These are phyloP conservation scores for Tolypocladium tropicale DNA, from an alignment of 2,329 filamentous ascomycete genomes.

Conservation along the genomic window DNA sequence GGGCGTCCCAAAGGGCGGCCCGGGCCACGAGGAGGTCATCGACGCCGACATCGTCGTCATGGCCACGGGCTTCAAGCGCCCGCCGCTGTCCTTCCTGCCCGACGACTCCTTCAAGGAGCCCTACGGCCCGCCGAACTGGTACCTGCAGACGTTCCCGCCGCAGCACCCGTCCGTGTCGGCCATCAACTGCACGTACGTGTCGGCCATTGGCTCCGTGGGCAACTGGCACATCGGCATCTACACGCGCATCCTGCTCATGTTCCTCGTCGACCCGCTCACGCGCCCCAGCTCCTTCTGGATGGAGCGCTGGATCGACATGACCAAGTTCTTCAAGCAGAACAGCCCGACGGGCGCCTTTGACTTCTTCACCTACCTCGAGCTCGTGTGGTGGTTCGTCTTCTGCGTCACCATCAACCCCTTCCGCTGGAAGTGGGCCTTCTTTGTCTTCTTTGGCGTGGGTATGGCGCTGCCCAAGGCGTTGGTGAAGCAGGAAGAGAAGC, in stretches of 20 bases:
- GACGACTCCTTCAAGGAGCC: slow-evolving; percentile 61
- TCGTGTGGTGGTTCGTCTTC: slow-evolving; percentile 79
- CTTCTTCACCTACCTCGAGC: slow-evolving; percentile 80
- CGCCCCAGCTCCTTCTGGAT: slow-evolving; percentile 65
- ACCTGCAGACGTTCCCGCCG: slow-evolving; percentile 77
- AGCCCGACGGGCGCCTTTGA: slow-evolving; percentile 72
- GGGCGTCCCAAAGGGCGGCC: slow-evolving; percentile 67
- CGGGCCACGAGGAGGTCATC: slow-evolving; percentile 55
- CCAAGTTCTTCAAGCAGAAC: slow-evolving; percentile 55
- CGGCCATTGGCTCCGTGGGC: slow-evolving; percentile 71
- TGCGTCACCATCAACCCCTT: slow-evolving; percentile 74
- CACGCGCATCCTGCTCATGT: slow-evolving; percentile 78
- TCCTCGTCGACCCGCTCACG: slow-evolving; percentile 67
- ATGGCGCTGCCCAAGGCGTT: slow-evolving; percentile 54
- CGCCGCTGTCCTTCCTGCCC: slow-evolving; percentile 63
- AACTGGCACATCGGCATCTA: slow-evolving; percentile 90
- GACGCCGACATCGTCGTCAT: slow-evolving; percentile 70
- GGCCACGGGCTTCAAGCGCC: slow-evolving; percentile 73
- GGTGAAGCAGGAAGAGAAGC: slow-evolving; percentile 53
- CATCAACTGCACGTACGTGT: slow-evolving; percentile 75
- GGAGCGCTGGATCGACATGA: slow-evolving; percentile 82
- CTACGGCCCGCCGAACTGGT: slow-evolving; percentile 77
- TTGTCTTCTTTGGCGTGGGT: slow-evolving; percentile 71
- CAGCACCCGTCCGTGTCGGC: slow-evolving; percentile 62
- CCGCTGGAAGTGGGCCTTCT: slow-evolving; percentile 80